phyloP scores from a whole-genome alignment of 108 stramenopile genomes.

The Mayamaea pseudoterrestris region DNA sequence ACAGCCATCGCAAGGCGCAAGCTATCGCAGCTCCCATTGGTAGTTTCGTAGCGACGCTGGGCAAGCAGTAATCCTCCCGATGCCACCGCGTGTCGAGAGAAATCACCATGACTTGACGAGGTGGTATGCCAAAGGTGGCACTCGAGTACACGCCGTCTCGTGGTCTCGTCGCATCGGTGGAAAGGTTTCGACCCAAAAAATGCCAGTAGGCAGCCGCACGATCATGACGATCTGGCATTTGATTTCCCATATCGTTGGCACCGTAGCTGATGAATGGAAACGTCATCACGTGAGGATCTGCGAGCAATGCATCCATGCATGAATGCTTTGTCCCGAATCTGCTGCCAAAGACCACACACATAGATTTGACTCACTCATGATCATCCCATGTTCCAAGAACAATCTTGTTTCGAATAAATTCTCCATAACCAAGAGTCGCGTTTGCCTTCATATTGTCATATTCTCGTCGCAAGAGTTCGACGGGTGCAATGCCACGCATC shows the following conservation, averaged over 20 bases:
- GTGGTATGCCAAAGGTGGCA: conserved; percentile 9
- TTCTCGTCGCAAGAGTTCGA: conserved; percentile 32
- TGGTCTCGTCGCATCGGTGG: background rate
- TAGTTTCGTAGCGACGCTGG: conserved; percentile 38
- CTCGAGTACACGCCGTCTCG: conserved; percentile 41
- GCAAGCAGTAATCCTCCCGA: conserved; percentile 65
- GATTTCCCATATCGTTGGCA: conserved; percentile 69
- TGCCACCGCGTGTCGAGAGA: conserved; percentile 76
- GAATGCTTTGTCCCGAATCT: no score
- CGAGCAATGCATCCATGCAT: no score
- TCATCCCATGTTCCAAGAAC: conserved; percentile 81
- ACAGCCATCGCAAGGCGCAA: conserved; percentile 61
- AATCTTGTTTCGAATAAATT: background rate
- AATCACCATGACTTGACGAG: conserved; percentile 42
- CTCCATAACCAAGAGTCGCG: conserved; percentile 47
- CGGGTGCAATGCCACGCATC: conserved; percentile 31
- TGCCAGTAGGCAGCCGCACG: conserved; percentile 50
- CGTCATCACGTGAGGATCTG: no score
- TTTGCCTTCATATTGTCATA: conserved; percentile 46
- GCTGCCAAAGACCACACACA: no score
- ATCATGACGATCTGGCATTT: conserved; percentile 32
- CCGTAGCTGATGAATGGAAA: no score
- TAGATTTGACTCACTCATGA: no score
- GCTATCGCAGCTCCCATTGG: conserved; percentile 44
- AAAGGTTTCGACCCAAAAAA: conserved; percentile 40